Evolutionary conservation across 2,329 filamentous ascomycete genomes (phyloP).

Genomic region (Fusarium sambucinum): DNA sequence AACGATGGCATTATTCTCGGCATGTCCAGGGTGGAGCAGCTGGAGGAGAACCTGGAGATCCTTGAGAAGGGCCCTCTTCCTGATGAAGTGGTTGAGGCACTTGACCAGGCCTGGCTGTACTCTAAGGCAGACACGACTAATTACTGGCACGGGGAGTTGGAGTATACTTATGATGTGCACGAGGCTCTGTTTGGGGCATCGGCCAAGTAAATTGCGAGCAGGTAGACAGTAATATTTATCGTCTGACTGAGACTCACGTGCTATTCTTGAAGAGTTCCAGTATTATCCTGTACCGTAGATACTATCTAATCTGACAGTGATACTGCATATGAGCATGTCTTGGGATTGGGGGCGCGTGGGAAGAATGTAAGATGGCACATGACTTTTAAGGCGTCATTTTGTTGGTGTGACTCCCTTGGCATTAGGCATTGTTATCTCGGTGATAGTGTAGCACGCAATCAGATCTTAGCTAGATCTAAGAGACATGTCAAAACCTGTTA

Average conservation of each 20-base stretch:
- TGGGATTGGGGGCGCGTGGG: conserved; percentile 30
- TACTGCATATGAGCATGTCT: conserved; percentile 17
- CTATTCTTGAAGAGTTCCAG: not conserved
- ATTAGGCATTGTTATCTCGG: conserved; percentile 1
- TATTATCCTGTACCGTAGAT: not conserved
- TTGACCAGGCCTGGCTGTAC: conserved; percentile 84
- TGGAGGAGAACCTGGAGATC: conserved; percentile 68
- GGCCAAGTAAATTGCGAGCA: conserved; percentile 53
- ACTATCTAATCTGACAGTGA: conserved; percentile 29
- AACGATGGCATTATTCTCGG: conserved; percentile 72
- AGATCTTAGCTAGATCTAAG: conserved; percentile 22
- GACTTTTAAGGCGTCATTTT: conserved; percentile 38
- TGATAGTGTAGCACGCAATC: conserved; percentile 36
- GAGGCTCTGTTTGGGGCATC: conserved; percentile 67
- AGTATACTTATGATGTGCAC: conserved; percentile 75
- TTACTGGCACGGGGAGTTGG: conserved; percentile 71
- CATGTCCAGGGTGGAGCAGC: conserved; percentile 67
- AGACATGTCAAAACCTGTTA: conserved; percentile 17
- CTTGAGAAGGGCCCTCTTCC: conserved; percentile 79
- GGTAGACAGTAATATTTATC: conserved; percentile 17
- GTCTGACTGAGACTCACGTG: conserved; percentile 15
- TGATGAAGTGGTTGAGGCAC: conserved; percentile 77
- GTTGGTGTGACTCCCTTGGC: conserved; percentile 10
- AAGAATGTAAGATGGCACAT: conserved; percentile 40
- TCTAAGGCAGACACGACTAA: conserved; percentile 68